phyloP scores from a whole-genome alignment of 2,329 filamentous ascomycete genomes.

The Arthrobotrys iridis region DNA sequence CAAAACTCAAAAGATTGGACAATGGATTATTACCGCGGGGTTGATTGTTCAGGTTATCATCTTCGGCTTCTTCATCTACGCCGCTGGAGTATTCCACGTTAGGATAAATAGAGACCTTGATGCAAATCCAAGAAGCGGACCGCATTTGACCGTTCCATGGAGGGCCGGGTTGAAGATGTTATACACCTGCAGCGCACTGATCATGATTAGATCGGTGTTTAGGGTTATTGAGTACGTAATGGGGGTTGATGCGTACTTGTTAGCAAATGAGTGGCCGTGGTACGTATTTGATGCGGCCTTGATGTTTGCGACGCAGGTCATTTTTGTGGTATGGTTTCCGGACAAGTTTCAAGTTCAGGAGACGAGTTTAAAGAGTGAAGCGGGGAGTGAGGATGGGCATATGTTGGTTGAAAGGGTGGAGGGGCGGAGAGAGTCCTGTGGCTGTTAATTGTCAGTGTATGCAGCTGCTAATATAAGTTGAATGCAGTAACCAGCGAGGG shows the following conservation, averaged over 20 bases:
- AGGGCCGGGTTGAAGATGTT: conserved; percentile 58
- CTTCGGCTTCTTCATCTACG: conserved; percentile 68
- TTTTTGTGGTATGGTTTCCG: conserved; percentile 62
- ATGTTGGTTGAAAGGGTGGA: neutral
- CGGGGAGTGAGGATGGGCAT: neutral
- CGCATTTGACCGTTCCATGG: conserved; percentile 27
- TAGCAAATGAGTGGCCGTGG: conserved; percentile 63
- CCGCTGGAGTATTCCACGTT: conserved; percentile 65
- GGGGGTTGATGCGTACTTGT: conserved; percentile 64
- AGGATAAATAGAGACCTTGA: conserved; percentile 10
- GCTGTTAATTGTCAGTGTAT: neutral
- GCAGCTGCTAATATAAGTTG: too few species aligned
- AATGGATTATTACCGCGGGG: conserved; percentile 68
- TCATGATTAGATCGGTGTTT: conserved; percentile 66
- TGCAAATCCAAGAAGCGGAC: neutral
- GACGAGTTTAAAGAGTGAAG: neutral
- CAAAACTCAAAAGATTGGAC: conserved; percentile 60
- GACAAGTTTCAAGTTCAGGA: conserved; percentile 4
- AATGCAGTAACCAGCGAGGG: too few species aligned
- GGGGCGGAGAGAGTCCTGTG: neutral
- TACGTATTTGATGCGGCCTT: conserved; percentile 65
- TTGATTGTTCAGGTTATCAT: conserved; percentile 69
- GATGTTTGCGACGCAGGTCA: conserved; percentile 63
- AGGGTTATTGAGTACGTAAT: conserved; percentile 65
- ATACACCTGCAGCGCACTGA: conserved; percentile 63